These are phyloP conservation scores for Thraustochytrium sp. DNA, from an alignment of 352 stramenopile genomes.

Conservation along the genomic window DNA sequence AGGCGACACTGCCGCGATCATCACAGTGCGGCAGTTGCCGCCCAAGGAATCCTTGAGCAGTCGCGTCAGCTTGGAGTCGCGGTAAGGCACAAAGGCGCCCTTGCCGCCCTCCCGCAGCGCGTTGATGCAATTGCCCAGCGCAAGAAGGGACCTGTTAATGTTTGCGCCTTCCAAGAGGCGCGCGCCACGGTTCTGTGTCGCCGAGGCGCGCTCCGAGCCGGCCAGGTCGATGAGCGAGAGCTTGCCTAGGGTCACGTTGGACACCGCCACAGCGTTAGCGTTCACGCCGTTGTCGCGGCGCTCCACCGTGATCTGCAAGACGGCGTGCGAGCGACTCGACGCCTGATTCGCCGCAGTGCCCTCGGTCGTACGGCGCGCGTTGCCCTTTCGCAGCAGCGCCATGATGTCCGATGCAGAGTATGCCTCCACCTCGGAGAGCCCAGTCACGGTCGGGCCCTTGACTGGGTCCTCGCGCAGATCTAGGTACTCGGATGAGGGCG, in stretches of 20 bases:
- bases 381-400: constrained; percentile 54
- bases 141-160: constrained; percentile 82
- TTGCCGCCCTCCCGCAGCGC: constrained; percentile 69
- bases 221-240: constrained; percentile 81
- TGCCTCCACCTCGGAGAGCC: constrained; percentile 83
- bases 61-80: constrained; percentile 95
- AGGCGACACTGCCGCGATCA: constrained; percentile 84
- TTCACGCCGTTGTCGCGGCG: constrained; percentile 81
- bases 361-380: constrained; percentile 68
- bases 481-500: constrained; percentile 80
- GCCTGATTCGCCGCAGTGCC: constrained; percentile 75
- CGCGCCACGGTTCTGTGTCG: constrained; percentile 77
- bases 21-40: constrained; percentile 84
- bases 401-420: constrained; percentile 55
- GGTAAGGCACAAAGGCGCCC: constrained; percentile 88
- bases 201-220: constrained; percentile 76
- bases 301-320: constrained; percentile 74
- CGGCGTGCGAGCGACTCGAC: constrained; percentile 73
- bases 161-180: constrained; percentile 80
- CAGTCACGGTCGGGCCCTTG: constrained; percentile 69
- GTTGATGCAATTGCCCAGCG: constrained; percentile 87
- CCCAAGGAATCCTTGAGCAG: constrained; percentile 89
- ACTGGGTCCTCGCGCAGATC: constrained; percentile 78
- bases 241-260: constrained; percentile 59
- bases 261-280: constrained; percentile 54